Evolutionary conservation across 306 rosid genomes (phyloP), one percentile per base, ranked within the genome.

Genomic region (Hippophae gyantsensis): DNA sequence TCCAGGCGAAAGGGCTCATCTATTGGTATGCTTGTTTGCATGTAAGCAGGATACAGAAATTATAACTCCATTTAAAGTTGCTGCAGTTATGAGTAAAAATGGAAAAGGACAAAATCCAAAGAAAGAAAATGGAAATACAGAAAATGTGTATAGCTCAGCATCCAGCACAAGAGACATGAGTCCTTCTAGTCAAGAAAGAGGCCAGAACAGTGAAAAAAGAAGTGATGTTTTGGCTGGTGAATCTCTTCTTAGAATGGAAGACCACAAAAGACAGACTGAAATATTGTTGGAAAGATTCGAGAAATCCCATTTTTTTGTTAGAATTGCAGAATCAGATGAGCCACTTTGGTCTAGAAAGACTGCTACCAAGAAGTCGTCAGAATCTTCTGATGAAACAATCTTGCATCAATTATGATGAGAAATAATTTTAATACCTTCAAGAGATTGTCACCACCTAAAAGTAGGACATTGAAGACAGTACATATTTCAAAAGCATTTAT

Each of bases 21-120:
- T 92, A 73, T 72, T 92, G 81, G 99, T 95, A 63, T 85, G 96
- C 87, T 82, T 92, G 79, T 86, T 95, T 62, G 96, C 94, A 42
- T 80, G 76, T 80, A 77, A 83, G 81, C 87, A 85, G 79, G 93
- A 92, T 73, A 69, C 78, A 52, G 86, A 82, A 78, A 74, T 81
- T 61, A 76, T 84, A 23, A 72, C 96, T 58, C 95, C 96, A 32
- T 87, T 84, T 67, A 74, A 90, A 81, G 82, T 78, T 63, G 87
- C 93, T 47, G 92, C 89, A 45, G 76, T 68, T 62, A 76, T 70
- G 80, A 81, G 69, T 76, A 77, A 85, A 82, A 78, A 85, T 78
- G 93, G 78, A 69, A 67, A 54, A 65, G 62, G 71, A 57, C 80
- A 83, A 44, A 74, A 64, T 69, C 78, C 82, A 25, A 64, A 64